Evolutionary conservation across 768 basidiomycete genomes (phyloP), one percentile per base, ranked within the genome.

Genomic region (Brasilioporus rufonigricans): DNA sequence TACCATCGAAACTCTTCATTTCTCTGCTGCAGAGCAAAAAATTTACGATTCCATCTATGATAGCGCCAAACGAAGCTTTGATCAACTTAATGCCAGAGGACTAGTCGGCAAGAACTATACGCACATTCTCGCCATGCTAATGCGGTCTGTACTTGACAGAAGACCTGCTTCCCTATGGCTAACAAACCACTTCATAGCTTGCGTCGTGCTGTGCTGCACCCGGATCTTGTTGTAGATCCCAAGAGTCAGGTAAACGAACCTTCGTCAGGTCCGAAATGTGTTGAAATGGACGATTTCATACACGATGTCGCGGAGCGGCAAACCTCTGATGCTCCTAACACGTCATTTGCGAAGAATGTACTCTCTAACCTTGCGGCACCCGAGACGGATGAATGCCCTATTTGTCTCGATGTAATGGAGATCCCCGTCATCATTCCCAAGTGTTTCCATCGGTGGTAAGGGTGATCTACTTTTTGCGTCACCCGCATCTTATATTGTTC

Each of bases 201-300:
- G 27, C 88, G 96, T 31, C 92, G 93, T 52, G 94, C 94, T 10
- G 94, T 97, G 4, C 79, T 97, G 21, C 96, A 98, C 66, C 93
- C 96, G 0, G 81, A 81, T 57, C 82, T 98, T 23, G 92, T 97
- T 10, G 73, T 89, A 11, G 80, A 79, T 11, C 69, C 74, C 6
- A 75, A 83, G 26, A 74, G 76, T 31, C 68, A 73, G 16, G 65
- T 71, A 2, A 58, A 70, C 9, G 73, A 74, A 4, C 61, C 75
- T 1, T 62, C 67, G n/a, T 72, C 73, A 11, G 38, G 43, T 44
- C 58, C 57, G 5, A 56, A 57, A 48, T 79, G 77, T 44, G 66
- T 88, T 19, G 78, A 87, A 52, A 74, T 89, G 24, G 78, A 86
- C 26, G 75, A 80, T 24, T 68, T 92, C 50, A 80, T 90, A 55